Evolutionary conservation across 2,329 filamentous ascomycete genomes (phyloP).

Genomic region (Botryosphaeria dothidea): DNA sequence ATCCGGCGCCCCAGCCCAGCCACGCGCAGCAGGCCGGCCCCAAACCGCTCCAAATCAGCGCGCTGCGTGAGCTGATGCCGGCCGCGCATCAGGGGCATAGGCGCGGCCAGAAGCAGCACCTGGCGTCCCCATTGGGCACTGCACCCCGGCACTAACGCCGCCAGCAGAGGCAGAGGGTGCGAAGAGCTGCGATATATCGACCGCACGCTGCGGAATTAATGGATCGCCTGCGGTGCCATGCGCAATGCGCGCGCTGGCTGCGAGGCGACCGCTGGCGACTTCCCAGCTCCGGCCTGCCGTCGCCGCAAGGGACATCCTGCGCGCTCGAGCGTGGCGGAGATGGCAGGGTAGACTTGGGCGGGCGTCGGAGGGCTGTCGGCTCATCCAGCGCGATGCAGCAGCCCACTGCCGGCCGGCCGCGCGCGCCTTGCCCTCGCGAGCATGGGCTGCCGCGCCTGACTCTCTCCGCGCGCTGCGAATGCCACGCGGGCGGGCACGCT

Average conservation of each 20-base stretch:
- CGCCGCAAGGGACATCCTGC: neutral
- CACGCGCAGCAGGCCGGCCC: constrained; percentile 11
- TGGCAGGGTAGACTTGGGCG: neutral
- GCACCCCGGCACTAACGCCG: constrained; percentile 10
- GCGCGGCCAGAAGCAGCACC: constrained; percentile 7
- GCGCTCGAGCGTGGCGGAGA: constrained; percentile 1
- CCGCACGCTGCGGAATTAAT: constrained; percentile 6
- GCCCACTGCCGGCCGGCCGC: neutral
- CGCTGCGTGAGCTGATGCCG: constrained; percentile 1
- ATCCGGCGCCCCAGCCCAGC: constrained; percentile 9
- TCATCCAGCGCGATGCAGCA: neutral
- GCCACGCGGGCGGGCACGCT: constrained; percentile 1
- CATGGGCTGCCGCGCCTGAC: neutral
- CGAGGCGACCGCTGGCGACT: neutral
- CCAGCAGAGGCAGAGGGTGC: neutral
- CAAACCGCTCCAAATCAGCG: neutral
- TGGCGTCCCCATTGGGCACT: constrained; percentile 1
- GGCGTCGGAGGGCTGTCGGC: neutral
- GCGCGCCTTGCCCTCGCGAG: neutral
- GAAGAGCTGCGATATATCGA: neutral
- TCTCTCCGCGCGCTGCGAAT: neutral
- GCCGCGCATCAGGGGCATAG: constrained; percentile 16
- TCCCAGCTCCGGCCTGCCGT: neutral
- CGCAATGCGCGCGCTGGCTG: neutral
- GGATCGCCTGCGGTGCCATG: constrained; percentile 2